Base-by-base conservation (phyloP, 345 rosid genomes). In the Linum usitatissimum region DNA sequence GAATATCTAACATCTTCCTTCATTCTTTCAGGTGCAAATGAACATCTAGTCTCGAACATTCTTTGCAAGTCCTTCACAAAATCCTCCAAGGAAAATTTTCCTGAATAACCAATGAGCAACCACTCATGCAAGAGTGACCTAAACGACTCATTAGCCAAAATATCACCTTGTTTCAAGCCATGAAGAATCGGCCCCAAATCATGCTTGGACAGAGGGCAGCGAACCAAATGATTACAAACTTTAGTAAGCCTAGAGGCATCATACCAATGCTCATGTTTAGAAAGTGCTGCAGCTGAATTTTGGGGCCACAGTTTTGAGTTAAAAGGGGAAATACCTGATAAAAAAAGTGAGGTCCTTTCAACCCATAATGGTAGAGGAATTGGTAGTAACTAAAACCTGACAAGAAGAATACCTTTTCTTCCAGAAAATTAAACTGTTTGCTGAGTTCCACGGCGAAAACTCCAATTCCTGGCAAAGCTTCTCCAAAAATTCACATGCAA, bases 231-330 rank as follows among this genome's bases (percentile, higher is more conserved):
- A 84, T 75, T 63, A 72, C 78, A 75, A 87, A 86, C 72, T 81
- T 79, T 3, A 90, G 76, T 71, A 88, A 69, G 61, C 93, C 97
- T 13, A 87, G 79, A 53, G 97, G 97, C 79, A 91, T 76, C n/a
- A 81, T 74, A 67, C 73, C 77, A n/a, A n/a, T n/a, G n/a, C n/a
- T n/a, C n/a, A n/a, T n/a, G n/a, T n/a, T n/a, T n/a, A n/a, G n/a
- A n/a, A n/a, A n/a, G n/a, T n/a, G n/a, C n/a, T n/a, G n/a, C n/a
- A n/a, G n/a, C n/a, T n/a, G n/a, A n/a, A n/a, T n/a, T n/a, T n/a
- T n/a, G n/a, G n/a, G 72, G 74, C 79, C 77, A 68, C 79, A 80
- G 61, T 73, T 75, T 64, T 70, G 79, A 76, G 64, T 71, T 57
- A 78, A 76, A 68, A 80, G 36, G 21, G 91, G 77, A 57, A 84